Evolutionary conservation across 192 early-diverging fungal genomes (phyloP), one percentile per base, ranked within the genome.

Genomic region (Coemansia sp.): DNA sequence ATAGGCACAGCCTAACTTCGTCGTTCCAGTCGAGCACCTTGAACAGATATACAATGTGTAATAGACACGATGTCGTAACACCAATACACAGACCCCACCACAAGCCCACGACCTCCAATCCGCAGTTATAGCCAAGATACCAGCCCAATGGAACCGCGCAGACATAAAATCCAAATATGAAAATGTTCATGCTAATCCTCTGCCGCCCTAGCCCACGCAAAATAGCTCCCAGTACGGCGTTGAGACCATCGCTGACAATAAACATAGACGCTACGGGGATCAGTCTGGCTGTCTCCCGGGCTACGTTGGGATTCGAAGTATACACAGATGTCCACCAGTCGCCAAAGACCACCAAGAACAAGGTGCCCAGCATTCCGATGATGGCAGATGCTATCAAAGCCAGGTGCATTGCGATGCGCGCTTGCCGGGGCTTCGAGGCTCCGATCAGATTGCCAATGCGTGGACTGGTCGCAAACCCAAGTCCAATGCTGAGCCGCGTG

Each of bases 251-350:
- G 8, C 64, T 22, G 62, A 79, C 67, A 76, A 89, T 92, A 35
- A 89, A 35, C 1, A 92, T 93, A 27, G 84, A 89, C 18, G 93
- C 68, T 6, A 55, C 53, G 0, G 95, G 95, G 70, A 97, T 77
- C 9, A 95, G 82, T 38, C 56, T 67, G 1, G 92, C 88, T 2
- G 95, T 55, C 29, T 32, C 92, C 3, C 90, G 72, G 8, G 62
- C 71, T 52, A 93, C 82, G 7, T 97, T 90, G 1, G 84, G 85
- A 64, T 96, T 90, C 37, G 84, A 68, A 16, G 89, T 90, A 67
- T 91, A 92, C 29, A 91, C 41, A 20, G 37, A 60, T 3, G 83
- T 80, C 83, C 83, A 84, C 83, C 74, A 74, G 44, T 49, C 27
- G 35, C 73, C 68, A 27, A 77, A 55, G 8, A 55, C 4, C 15